phyloP scores from a whole-genome alignment of 768 basidiomycete genomes.

The Tylopilus balloui region DNA sequence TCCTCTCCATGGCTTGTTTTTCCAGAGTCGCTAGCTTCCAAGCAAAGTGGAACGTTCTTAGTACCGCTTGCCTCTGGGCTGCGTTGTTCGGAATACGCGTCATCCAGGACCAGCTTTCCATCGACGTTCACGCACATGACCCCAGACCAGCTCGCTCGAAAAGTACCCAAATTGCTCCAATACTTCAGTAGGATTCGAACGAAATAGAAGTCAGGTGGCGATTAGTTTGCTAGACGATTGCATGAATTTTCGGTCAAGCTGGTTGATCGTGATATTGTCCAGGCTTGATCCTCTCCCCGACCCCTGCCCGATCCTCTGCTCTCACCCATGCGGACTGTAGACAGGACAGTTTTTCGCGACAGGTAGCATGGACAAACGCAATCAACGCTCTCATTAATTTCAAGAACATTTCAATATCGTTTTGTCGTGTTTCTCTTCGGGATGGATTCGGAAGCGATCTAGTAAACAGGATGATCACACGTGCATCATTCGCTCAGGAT shows the following conservation, averaged over 20 bases:
- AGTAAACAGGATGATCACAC: not conserved
- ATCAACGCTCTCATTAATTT: not conserved
- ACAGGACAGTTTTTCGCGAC: not conserved
- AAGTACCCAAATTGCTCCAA: too few species aligned
- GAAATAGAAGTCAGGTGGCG: too few species aligned
- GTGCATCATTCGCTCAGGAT: not conserved
- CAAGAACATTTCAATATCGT: not conserved
- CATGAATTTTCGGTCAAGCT: not conserved
- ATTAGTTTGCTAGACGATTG: too few species aligned
- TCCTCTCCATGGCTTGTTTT: conserved; percentile 88
- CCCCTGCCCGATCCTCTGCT: not conserved
- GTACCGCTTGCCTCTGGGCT: too few species aligned
- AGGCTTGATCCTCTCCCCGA: not conserved
- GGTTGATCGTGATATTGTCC: not conserved
- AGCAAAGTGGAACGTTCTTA: conserved; percentile 74
- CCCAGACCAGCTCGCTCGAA: too few species aligned
- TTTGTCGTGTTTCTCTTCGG: not conserved
- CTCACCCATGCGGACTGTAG: not conserved
- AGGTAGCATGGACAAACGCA: not conserved
- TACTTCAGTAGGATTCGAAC: too few species aligned
- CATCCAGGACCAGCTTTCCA: too few species aligned
- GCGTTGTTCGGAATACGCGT: too few species aligned
- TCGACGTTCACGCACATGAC: too few species aligned
- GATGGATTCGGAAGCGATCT: not conserved
- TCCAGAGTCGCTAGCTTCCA: conserved; percentile 88